A percentile compares a stretch with the other conserved stretches of the same genome.
phyloP scores from a whole-genome alignment of 2,329 filamentous ascomycete genomes.

The Beauveria brongniartii region DNA sequence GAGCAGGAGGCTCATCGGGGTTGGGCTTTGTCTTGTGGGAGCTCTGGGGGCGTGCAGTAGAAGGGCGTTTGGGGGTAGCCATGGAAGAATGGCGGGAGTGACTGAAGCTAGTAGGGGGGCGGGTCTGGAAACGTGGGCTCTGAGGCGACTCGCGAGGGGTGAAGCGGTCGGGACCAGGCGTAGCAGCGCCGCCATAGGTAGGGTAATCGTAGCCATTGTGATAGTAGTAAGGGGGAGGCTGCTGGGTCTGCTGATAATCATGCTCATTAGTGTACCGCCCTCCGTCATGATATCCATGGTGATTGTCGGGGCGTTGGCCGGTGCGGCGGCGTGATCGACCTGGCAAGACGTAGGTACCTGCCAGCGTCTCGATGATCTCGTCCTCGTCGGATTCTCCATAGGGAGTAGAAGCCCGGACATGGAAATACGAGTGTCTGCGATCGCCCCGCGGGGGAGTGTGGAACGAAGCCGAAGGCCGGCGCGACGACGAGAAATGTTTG shows the following conservation, averaged over 20 bases:
- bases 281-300: constrained; percentile 38
- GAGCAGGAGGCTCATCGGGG: constrained; percentile 22
- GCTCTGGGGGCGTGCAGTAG: constrained; percentile 41
- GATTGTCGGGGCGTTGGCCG: constrained; percentile 25
- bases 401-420: constrained; percentile 49
- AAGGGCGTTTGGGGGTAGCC: constrained; percentile 41
- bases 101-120: constrained; percentile 34
- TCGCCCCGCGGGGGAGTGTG: constrained; percentile 35
- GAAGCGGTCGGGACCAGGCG: constrained; percentile 7
- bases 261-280: constrained; percentile 52
- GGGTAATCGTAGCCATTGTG: constrained; percentile 28
- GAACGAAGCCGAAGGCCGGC: constrained; percentile 28
- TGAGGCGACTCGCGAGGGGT: constrained; percentile 34
- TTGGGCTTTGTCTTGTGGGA: constrained; percentile 30
- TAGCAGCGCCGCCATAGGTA: constrained; percentile 19
- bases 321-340: constrained; percentile 36
- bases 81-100: constrained; percentile 42
- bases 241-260: constrained; percentile 43
- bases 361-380: constrained; percentile 48
- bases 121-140: constrained; percentile 22
- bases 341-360: constrained; percentile 45
- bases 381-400: constrained; percentile 59
- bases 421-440: constrained; percentile 49
- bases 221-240: constrained; percentile 18
- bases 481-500: constrained; percentile 41